Conservation (phyloP, 2,329 filamentous ascomycete genomes). For the Tolypocladium inflatum region DNA sequence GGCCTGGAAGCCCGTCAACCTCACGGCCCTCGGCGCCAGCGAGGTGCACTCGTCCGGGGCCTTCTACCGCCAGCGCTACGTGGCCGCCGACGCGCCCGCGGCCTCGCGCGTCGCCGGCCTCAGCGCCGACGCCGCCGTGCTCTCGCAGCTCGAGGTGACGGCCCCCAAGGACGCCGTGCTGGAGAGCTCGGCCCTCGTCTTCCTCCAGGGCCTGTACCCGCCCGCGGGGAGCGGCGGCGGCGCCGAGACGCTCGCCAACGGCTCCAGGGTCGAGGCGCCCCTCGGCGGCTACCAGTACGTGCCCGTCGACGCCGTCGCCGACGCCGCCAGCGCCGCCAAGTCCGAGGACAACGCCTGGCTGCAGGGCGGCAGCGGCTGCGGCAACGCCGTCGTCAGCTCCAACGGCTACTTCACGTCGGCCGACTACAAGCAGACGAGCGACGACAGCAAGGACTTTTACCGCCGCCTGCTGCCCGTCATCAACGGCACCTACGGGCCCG, state of each 20-base stretch:
- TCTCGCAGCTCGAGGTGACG: conserved; percentile 61
- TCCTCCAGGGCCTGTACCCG: conserved; percentile 81
- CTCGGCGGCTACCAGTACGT: conserved; percentile 79
- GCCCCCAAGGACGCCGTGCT: conserved; percentile 70
- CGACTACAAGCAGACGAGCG: conserved; percentile 33
- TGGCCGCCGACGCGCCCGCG: conserved; percentile 47
- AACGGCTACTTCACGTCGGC: conserved; percentile 42
- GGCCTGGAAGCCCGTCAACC: conserved; percentile 55
- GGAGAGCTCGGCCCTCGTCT: conserved; percentile 68
- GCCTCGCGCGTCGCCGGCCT: conserved; percentile 54
- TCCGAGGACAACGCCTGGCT: conserved; percentile 49
- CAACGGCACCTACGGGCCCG: conserved; percentile 38
- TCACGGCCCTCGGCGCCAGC: conserved; percentile 72
- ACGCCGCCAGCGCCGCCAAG: conserved; percentile 43
- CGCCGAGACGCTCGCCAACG: conserved; percentile 60
- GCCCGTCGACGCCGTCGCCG: conserved; percentile 54
- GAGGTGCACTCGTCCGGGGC: conserved; percentile 64
- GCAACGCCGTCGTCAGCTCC: conserved; percentile 43
- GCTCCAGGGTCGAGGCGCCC: conserved; percentile 54
- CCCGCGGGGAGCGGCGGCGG: conserved; percentile 51
- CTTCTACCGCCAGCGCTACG: conserved; percentile 71
- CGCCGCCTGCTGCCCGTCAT: conserved; percentile 42
- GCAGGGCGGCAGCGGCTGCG: conserved; percentile 48
- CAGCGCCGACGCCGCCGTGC: conserved; percentile 53
- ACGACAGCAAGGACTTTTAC: conserved; percentile 52